Percentiles rank a stretch among this genome's conserved stretches.
These are phyloP conservation scores for Gigaspora rosea DNA, from an alignment of 192 early-diverging fungal genomes.

Conservation along the genomic window DNA sequence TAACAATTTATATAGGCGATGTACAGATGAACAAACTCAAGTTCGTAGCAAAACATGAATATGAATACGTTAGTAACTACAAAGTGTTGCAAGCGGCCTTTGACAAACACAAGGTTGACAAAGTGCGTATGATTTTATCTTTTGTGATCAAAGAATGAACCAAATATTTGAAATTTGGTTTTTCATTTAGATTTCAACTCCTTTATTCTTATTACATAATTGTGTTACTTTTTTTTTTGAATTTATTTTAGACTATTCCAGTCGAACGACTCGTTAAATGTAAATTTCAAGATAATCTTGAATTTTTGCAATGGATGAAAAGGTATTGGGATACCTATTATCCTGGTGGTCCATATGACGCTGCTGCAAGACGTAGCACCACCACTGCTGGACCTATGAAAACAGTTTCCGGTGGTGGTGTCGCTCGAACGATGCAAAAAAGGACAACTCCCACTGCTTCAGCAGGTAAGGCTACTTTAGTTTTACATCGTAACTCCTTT, in stretches of 20 bases:
- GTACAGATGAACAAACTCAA: constrained; percentile 89
- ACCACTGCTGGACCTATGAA: constrained; percentile 35
- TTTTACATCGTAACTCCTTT: not conserved
- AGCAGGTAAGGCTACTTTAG: not conserved
- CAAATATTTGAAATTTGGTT: no score
- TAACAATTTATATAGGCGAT: constrained; percentile 54
- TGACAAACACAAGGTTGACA: constrained; percentile 90
- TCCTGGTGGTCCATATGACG: constrained; percentile 84
- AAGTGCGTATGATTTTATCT: constrained; percentile 48
- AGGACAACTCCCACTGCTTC: constrained; percentile 35
- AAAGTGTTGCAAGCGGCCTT: constrained; percentile 91
- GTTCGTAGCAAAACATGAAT: constrained; percentile 92
- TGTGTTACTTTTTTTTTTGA: not conserved
- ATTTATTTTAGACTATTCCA: constrained; percentile 66
- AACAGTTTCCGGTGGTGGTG: constrained; percentile 44
- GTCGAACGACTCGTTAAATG: constrained; percentile 91
- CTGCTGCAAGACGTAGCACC: constrained; percentile 64
- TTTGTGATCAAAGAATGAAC: no score
- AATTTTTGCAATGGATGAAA: constrained; percentile 97
- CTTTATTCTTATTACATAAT: no score
- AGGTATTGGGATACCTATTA: constrained; percentile 89
- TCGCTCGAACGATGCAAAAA: constrained; percentile 45
- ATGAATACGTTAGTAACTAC: constrained; percentile 94
- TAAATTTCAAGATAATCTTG: constrained; percentile 98
- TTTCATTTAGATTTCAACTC: no score